Base-by-base conservation (phyloP, 2,329 filamentous ascomycete species). In the Fusarium fujikuroi region DNA sequence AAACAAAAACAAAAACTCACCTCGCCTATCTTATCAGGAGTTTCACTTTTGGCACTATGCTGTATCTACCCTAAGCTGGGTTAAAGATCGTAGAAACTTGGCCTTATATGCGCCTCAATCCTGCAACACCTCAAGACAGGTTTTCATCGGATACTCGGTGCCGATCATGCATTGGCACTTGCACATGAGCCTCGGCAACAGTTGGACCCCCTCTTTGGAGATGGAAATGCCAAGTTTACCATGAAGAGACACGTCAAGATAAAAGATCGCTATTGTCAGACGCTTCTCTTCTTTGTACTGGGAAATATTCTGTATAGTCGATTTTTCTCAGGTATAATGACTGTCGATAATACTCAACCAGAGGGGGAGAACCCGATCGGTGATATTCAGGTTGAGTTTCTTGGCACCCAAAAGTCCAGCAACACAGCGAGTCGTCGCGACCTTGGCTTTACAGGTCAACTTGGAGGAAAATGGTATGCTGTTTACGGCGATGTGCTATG, bases 381-480 rank as follows among this genome's bases (percentile, higher is more conserved):
- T 2, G 40, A 75, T 1, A 66, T 80, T 18, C 72, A 60, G 1
- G 77, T 79, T 1, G 54, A 77, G 34, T 81, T 78, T 44, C 76
- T 85, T 3, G 83, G 83, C 28, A 74, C 80, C 25, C 83, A 85
- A 61, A 69, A 61, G 9, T 76, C 83, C 18, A 73, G 77, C 60
- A 84, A 84, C 66, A 83, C 81, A 72, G 80, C 80, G 70, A 81
- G 79, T 50, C 78, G 79, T 18, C 81, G 81, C 7, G 82, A 84
- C 42, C 67, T 84, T 4, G 82, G 81, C 5, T 84, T 83, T 68
- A 79, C 81, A 1, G 80, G 82, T 30, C 71, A 79, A 19, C 75
- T 83, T 1, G 74, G 73, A 32, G 82, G 81, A 0, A 78, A 79
- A 43, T 85, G 82, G 82, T 84, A 82, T 47, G 82, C 81, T 23